These are phyloP conservation scores for Ophiostoma sp. DNA, from an alignment of 2,329 filamentous ascomycete species.

Conservation along the genomic window DNA sequence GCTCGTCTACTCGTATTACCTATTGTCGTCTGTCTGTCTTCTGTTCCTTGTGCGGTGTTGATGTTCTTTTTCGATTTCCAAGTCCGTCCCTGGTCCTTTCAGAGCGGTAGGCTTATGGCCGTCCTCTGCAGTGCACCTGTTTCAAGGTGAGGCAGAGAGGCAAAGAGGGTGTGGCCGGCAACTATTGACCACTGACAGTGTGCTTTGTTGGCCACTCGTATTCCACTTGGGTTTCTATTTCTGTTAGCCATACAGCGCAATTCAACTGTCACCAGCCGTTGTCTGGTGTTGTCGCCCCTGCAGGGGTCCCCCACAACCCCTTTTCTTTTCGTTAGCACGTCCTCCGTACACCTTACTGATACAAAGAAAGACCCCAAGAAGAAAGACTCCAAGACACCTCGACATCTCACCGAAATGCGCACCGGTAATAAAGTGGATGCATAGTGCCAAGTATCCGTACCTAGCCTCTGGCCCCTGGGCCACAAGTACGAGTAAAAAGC, in stretches of 20 bases:
- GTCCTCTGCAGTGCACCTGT: neutral
- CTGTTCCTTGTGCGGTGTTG: neutral
- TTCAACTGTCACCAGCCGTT: slow-evolving; percentile 18
- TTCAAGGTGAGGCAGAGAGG: slow-evolving; percentile 5
- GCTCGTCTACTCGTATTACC: neutral
- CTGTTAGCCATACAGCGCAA: neutral
- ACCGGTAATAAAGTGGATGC: slow-evolving; percentile 20
- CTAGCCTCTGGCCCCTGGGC: neutral
- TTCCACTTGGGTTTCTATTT: neutral
- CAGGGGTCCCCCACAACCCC: slow-evolving; percentile 21
- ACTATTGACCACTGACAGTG: too few species aligned
- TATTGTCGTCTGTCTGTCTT: neutral
- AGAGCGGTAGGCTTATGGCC: neutral
- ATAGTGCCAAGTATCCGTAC: slow-evolving; percentile 16
- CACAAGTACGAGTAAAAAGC: too few species aligned
- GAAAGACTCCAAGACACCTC: neutral
- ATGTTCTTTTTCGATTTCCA: neutral
- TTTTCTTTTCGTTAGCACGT: slow-evolving; percentile 16
- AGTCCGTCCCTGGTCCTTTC: neutral
- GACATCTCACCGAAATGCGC: neutral
- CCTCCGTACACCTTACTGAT: neutral
- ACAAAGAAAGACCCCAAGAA: neutral
- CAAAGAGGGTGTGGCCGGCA: neutral
- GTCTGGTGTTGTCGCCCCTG: slow-evolving; percentile 15
- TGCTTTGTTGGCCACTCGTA: neutral